Conservation (phyloP, 2,329 filamentous ascomycete species). For the Diaporthe vaccinii region DNA sequence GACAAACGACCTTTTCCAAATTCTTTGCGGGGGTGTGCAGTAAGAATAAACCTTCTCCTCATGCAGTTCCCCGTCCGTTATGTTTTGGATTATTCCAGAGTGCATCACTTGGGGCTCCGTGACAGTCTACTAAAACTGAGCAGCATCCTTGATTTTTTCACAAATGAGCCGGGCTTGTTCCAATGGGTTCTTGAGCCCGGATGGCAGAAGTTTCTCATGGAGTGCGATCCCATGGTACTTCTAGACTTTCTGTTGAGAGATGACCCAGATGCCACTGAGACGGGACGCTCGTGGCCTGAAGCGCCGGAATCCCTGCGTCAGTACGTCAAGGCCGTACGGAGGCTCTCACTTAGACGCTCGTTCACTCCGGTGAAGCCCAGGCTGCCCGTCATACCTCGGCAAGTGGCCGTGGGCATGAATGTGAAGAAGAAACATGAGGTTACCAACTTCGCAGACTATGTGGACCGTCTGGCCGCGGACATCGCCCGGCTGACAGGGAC, state of each 20-base stretch:
- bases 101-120: too few species aligned
- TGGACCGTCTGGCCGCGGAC: slow-evolving; percentile 71
- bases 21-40: slow-evolving; percentile 96
- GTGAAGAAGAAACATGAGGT: slow-evolving; percentile 97
- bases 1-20: slow-evolving; percentile 82
- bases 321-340: slow-evolving; percentile 80
- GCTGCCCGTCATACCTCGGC: slow-evolving; percentile 73
- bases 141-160: slow-evolving; percentile 91
- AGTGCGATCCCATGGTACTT: slow-evolving; percentile 79
- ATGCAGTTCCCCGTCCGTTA: too few species aligned
- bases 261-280: slow-evolving; percentile 66
- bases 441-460: slow-evolving; percentile 87
- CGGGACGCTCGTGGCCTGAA: slow-evolving; percentile 42
- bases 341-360: slow-evolving; percentile 75
- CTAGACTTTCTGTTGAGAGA: slow-evolving; percentile 86
- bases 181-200: slow-evolving; percentile 79
- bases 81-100: too few species aligned
- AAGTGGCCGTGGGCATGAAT: slow-evolving; percentile 91
- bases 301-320: slow-evolving; percentile 72
- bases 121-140: too few species aligned
- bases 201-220: slow-evolving; percentile 85
- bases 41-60: too few species aligned
- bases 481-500: slow-evolving; percentile 70
- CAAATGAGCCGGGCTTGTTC: slow-evolving; percentile 85
- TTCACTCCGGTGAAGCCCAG: slow-evolving; percentile 63